Evolutionary conservation across 495 filamentous ascomycete genomes (phyloP), one percentile per base, ranked within the genome.

Genomic region (Trypethelium eluteriae): DNA sequence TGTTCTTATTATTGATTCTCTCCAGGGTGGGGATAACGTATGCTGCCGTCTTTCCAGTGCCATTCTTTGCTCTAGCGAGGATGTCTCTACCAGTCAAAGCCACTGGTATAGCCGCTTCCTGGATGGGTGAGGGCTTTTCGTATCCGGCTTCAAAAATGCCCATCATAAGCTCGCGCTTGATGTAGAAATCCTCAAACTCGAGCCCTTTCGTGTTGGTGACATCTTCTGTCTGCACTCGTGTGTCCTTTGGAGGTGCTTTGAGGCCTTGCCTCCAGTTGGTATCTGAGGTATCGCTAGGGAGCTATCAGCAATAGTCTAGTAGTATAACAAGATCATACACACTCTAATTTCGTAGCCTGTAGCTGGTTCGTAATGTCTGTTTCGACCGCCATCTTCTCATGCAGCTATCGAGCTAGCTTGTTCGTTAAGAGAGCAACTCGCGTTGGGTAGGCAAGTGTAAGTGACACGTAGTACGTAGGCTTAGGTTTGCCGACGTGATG

Each of bases 71-170:
- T 74, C 94, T 87, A 47, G 94, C 94, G 64, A 99, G 82, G 67
- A 99, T 93, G 76, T 99, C 95, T 78, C 92, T 84, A 62, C 93
- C 93, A 18, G 93, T 95, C 47, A 99, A 84, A 25, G 93, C 94
- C 66, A 98, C 93, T 32, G 94, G 94, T 74, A 99, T 97, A 47
- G 93, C 89, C 78, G 96, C 94, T 87, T 99, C 94, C 85, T 99
- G 94, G 69, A 99, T 98, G 16, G 94, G 94, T 59, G 94, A 99
- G 2, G 94, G 94, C 78, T 96, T 97, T 74, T 99, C 94, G 77
- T 96, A 99, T 62, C 94, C 94, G 70, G 94, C 94, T 79, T 97
- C 95, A 77, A 98, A 98, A 65, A 99, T 97, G 39, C 94, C 94
- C 92, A 97, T 98, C 80, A 99, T 84, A 38, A 99, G 82, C 71